phyloP scores from a whole-genome alignment of 2,329 filamentous ascomycete species.

The Fusarium nodosum region DNA sequence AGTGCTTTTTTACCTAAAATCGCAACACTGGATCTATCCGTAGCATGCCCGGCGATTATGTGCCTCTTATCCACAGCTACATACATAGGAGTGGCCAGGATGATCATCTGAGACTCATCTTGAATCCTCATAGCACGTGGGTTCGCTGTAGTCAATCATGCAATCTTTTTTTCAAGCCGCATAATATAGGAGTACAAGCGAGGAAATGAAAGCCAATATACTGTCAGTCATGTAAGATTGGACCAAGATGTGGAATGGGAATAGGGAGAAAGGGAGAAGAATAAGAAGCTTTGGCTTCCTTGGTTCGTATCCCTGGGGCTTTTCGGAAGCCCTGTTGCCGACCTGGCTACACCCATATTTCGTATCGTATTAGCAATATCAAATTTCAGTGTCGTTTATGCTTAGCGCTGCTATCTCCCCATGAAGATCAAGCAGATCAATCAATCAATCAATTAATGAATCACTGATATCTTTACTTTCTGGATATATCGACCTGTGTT shows the following conservation, averaged over 20 bases:
- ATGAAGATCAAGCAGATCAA: conserved; percentile 5
- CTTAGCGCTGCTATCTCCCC: background rate
- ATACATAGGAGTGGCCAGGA: conserved; percentile 9
- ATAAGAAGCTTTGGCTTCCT: conserved; percentile 15
- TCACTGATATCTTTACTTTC: background rate
- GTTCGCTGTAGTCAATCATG: background rate
- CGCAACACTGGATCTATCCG: conserved; percentile 39
- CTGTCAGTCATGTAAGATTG: conserved; percentile 2
- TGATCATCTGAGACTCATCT: conserved; percentile 21
- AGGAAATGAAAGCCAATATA: conserved; percentile 5
- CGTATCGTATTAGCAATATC: conserved; percentile 20
- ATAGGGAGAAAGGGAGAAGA: conserved; percentile 30
- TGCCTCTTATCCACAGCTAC: conserved; percentile 23
- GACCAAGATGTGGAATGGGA: conserved; percentile 15
- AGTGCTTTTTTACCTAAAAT: conserved; percentile 8
- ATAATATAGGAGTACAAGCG: conserved; percentile 6
- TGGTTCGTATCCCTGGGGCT: conserved; percentile 13
- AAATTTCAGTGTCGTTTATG: conserved; percentile 20
- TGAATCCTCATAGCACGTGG: conserved; percentile 14
- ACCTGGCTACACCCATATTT: background rate
- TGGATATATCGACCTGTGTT: conserved; percentile 3
- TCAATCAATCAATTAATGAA: background rate
- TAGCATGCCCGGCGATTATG: conserved; percentile 28
- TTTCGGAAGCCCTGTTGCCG: conserved; percentile 18
- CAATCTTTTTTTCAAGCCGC: background rate